Percentiles rank a stretch among this genome's conserved stretches.
phyloP scores from a whole-genome alignment of 495 filamentous ascomycete genomes.

The Penicillium paradoxum region DNA sequence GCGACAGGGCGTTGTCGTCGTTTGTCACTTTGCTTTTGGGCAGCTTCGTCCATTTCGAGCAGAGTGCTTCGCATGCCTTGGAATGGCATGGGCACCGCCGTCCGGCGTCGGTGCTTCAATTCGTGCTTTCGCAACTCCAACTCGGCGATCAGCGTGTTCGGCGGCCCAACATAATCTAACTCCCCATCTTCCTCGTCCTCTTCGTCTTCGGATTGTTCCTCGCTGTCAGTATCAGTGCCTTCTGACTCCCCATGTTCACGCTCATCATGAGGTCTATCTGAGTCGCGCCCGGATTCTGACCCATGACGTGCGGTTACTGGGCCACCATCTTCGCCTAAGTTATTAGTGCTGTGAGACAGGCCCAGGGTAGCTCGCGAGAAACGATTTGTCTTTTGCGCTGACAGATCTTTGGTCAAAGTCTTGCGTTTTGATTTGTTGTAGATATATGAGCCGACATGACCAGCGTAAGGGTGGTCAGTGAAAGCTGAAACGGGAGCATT shows the following conservation, averaged over 20 bases:
- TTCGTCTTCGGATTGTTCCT: conserved; percentile 22
- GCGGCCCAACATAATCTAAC: conserved; percentile 59
- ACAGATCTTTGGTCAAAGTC: conserved; percentile 17
- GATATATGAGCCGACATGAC: conserved; percentile 61
- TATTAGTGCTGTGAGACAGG: conserved; percentile 13
- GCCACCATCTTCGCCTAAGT: conserved; percentile 6
- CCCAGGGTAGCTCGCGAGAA: conserved; percentile 21
- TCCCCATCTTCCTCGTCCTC: conserved; percentile 38
- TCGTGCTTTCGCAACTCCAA: conserved; percentile 84
- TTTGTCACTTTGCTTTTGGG: conserved; percentile 74
- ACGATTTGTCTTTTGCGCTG: conserved; percentile 19
- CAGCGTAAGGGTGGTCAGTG: conserved; percentile 85
- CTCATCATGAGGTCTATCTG: conserved; percentile 15
- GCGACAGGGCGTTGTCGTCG: conserved; percentile 69
- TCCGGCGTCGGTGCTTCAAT: conserved; percentile 68
- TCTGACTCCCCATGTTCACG: conserved; percentile 15
- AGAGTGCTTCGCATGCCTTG: conserved; percentile 84
- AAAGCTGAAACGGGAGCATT: conserved; percentile 90
- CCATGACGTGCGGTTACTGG: neutral
- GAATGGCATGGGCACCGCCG: conserved; percentile 54
- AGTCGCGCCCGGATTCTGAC: conserved; percentile 16
- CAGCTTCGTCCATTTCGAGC: conserved; percentile 84
- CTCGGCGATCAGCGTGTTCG: conserved; percentile 89
- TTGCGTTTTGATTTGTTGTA: conserved; percentile 47
- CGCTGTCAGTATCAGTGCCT: conserved; percentile 19